Evolutionary conservation across 2,329 filamentous ascomycete genomes (phyloP).

Genomic region (Pestalotiopsis sp.): DNA sequence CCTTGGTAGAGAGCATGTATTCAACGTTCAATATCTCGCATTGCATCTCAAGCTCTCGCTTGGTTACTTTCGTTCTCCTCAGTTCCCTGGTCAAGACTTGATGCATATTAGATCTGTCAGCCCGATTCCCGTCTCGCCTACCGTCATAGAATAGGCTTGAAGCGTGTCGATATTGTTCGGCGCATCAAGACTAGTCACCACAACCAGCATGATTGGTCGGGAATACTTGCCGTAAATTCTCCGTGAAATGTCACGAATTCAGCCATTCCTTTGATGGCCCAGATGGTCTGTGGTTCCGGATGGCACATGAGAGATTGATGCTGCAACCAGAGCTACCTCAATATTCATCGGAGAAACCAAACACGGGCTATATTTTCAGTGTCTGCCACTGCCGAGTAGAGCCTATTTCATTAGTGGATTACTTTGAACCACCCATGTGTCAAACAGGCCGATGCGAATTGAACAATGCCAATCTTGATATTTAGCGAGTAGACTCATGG

Average conservation of each 20-base stretch:
- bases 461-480: background rate
- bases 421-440: background rate
- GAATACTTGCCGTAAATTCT: conserved; percentile 9
- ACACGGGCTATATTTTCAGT: background rate
- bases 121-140: conserved; percentile 1
- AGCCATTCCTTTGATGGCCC: background rate
- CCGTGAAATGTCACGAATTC: conserved; percentile 3
- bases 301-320: background rate
- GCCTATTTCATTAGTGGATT: background rate
- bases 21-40: too few relatives aligned
- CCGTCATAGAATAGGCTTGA: background rate
- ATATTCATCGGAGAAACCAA: background rate
- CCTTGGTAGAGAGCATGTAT: background rate
- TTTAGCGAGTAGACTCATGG: background rate
- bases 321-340: background rate
- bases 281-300: background rate
- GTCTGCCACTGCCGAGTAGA: background rate
- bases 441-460: background rate
- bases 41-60: background rate
- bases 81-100: background rate
- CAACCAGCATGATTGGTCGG: conserved; percentile 9
- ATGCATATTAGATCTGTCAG: background rate
- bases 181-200: background rate
- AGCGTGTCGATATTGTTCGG: background rate
- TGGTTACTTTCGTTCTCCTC: background rate